Percentiles rank a stretch among this genome's conserved stretches.
Evolutionary conservation across 2,329 filamentous ascomycete genomes (phyloP).

Genomic region (Chrysosporium queenslandicum): DNA sequence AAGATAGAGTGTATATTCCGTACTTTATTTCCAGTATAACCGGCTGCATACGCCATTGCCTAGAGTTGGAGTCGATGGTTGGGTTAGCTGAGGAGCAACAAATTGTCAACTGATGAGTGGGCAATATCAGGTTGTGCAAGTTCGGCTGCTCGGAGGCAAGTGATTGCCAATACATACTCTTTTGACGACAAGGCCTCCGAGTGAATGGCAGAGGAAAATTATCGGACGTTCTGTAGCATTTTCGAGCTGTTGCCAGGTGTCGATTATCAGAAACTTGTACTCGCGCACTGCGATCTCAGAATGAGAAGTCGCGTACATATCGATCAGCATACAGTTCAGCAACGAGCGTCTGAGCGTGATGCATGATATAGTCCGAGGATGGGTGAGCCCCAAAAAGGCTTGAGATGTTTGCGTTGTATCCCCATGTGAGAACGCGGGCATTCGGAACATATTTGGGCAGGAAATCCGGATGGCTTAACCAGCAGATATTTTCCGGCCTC

Average conservation of each 20-base stretch:
- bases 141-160: too few relatives aligned
- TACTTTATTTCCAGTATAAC: constrained; percentile 20
- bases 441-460: constrained; percentile 10
- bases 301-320: constrained; percentile 19
- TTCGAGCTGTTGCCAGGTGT: constrained; percentile 24
- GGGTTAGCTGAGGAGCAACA: not conserved
- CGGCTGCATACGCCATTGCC: constrained; percentile 22
- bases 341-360: constrained; percentile 31
- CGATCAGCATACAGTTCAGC: constrained; percentile 28
- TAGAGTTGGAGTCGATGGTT: not conserved
- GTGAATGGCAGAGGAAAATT: constrained; percentile 35
- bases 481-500: constrained; percentile 24
- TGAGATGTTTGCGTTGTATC: constrained; percentile 24
- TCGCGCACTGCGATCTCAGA: not conserved
- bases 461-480: constrained; percentile 28
- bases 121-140: too few relatives aligned
- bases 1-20: constrained; percentile 31
- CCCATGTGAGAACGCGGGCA: constrained; percentile 26
- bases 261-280: too few relatives aligned
- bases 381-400: not conserved
- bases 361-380: constrained; percentile 20
- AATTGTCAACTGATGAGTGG: too few relatives aligned
- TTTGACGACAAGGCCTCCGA: constrained; percentile 36
- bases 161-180: constrained; percentile 25
- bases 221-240: constrained; percentile 28